phyloP scores from a whole-genome alignment of 2,329 filamentous ascomycete genomes.

The Botrytis deweyae region DNA sequence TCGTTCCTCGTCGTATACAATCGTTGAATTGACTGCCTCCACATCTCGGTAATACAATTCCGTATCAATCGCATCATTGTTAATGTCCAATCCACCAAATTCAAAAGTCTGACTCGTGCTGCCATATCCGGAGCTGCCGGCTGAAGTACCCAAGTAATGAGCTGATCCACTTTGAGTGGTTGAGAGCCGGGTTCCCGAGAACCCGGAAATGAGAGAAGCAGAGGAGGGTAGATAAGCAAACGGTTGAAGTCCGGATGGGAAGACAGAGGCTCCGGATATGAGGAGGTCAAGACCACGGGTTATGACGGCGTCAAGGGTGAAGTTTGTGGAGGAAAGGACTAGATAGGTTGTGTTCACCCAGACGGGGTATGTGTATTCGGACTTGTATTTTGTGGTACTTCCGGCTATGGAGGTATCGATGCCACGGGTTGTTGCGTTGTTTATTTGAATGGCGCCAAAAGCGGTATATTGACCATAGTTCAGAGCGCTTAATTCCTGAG shows the following conservation, averaged over 20 bases:
- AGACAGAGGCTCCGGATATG: slow-evolving; percentile 48
- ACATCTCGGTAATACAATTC: slow-evolving; percentile 56
- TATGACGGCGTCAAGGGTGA: slow-evolving; percentile 51
- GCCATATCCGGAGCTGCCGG: slow-evolving; percentile 52
- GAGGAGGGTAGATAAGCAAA: slow-evolving; percentile 44
- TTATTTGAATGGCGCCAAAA: slow-evolving; percentile 52
- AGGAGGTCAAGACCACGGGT: slow-evolving; percentile 49
- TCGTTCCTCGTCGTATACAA: slow-evolving; percentile 50
- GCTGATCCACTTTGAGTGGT: slow-evolving; percentile 61
- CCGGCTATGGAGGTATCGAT: slow-evolving; percentile 43
- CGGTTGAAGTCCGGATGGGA: slow-evolving; percentile 61
- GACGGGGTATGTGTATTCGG: slow-evolving; percentile 59
- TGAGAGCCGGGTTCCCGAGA: slow-evolving; percentile 44
- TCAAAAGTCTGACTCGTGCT: slow-evolving; percentile 56
- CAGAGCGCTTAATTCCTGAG: slow-evolving; percentile 55
- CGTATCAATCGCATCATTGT: slow-evolving; percentile 19
- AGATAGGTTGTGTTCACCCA: slow-evolving; percentile 54
- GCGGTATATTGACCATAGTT: slow-evolving; percentile 56
- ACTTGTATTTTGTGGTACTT: slow-evolving; percentile 35
- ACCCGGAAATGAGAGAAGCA: slow-evolving; percentile 29
- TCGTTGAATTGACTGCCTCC: slow-evolving; percentile 52
- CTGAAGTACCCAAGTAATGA: slow-evolving; percentile 51
- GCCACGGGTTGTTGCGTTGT: slow-evolving; percentile 53
- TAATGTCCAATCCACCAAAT: slow-evolving; percentile 48
- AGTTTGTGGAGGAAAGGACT: slow-evolving; percentile 45